Conservation (phyloP, 1,284 basidiomycete genomes). For the Pterulicium gracile region DNA sequence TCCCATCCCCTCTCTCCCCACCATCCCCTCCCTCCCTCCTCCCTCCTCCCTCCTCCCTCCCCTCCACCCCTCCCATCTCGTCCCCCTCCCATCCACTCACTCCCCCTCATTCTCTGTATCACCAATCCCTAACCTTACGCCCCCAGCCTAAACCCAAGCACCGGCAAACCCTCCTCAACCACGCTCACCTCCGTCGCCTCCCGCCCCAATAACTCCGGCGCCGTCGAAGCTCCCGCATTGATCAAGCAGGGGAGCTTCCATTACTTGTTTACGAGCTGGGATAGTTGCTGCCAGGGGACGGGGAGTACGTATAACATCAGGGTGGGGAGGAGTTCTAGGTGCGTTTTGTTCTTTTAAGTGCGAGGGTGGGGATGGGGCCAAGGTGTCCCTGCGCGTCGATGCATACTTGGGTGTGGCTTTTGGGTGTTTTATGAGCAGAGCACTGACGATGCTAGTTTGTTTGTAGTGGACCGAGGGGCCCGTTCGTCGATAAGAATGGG, state of each 20-base stretch:
- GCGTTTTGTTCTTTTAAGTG: conserved; percentile 4
- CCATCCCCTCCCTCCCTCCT: conserved; percentile 6
- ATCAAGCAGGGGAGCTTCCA: conserved; percentile 35
- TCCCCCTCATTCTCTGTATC: neutral
- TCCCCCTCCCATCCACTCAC: conserved; percentile 1
- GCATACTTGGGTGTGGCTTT: neutral
- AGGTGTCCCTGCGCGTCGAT: too few species aligned
- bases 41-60: conserved; percentile 1
- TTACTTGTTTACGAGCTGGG: conserved; percentile 51
- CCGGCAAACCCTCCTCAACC: conserved; percentile 28
- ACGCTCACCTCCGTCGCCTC: conserved; percentile 32
- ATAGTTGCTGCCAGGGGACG: conserved; percentile 40
- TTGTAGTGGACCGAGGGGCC: conserved; percentile 20
- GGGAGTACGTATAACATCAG: conserved; percentile 49
- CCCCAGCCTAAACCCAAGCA: conserved; percentile 26
- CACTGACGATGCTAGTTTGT: too few species aligned
- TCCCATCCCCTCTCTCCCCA: neutral
- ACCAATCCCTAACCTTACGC: too few species aligned
- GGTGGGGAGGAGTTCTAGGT: conserved; percentile 39
- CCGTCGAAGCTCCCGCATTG: conserved; percentile 37
- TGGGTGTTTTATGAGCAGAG: neutral
- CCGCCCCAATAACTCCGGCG: conserved; percentile 29
- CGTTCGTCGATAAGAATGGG: conserved; percentile 37
- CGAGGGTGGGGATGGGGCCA: too few species aligned
- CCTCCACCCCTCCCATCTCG: conserved; percentile 4